Percentiles rank a stretch among this genome's conserved stretches.
These are phyloP conservation scores for Petunia hybrid DNA, from an alignment of 305 asterid genomes.

Conservation along the genomic window DNA sequence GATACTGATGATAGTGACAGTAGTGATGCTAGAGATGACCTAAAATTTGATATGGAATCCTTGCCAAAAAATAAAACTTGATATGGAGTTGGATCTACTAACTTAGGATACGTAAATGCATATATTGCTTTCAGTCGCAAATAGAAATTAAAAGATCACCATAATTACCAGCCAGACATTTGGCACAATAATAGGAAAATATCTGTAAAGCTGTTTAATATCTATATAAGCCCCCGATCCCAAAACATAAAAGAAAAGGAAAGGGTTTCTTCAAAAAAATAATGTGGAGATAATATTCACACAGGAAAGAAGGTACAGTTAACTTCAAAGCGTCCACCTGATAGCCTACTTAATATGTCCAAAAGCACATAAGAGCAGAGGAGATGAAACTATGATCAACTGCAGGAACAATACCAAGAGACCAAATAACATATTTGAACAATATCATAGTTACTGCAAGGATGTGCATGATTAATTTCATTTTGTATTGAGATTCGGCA, in stretches of 20 bases:
- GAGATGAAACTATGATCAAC: conserved; percentile 4
- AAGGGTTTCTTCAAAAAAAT: not conserved
- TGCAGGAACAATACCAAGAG: conserved; percentile 30
- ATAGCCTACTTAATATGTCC: not conserved
- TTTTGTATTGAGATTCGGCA: not conserved
- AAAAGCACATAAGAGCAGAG: not conserved
- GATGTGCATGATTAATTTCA: conserved; percentile 20
- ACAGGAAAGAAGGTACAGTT: conserved; percentile 2
- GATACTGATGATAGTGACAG: not conserved
- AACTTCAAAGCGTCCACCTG: not conserved
- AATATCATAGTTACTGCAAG: not conserved
- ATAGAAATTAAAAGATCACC: conserved; percentile 1
- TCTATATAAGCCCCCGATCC: not conserved
- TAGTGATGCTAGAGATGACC: not conserved
- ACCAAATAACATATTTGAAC: not conserved
- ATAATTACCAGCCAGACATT: not conserved
- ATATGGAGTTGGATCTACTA: conserved; percentile 1
- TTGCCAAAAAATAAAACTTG: too few species aligned
- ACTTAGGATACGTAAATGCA: not conserved
- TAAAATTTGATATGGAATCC: not conserved
- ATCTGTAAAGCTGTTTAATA: not conserved
- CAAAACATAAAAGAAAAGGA: conserved; percentile 6
- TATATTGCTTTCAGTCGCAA: not conserved
- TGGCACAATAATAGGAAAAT: not conserved
- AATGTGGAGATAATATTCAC: conserved; percentile 2